These are phyloP conservation scores for Pythium scleroteichum DNA, from an alignment of 352 stramenopile genomes.

Conservation along the genomic window DNA sequence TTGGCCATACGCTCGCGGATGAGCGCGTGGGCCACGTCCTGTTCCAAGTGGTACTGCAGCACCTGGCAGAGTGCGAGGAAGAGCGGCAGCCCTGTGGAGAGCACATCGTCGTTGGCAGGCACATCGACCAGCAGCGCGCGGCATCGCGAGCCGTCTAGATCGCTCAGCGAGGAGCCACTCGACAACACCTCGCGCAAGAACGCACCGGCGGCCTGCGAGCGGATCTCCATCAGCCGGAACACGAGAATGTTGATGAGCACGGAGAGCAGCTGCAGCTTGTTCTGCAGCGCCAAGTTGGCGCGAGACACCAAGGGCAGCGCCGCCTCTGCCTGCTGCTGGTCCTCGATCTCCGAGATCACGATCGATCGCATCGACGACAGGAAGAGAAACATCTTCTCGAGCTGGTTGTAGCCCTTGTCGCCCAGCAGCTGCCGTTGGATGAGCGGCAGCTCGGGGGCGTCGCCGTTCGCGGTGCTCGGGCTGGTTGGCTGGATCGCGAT, in stretches of 20 bases:
- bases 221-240: slow-evolving; percentile 76
- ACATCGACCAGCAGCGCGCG: slow-evolving; percentile 51
- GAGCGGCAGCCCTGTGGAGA: slow-evolving; percentile 70
- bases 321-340: neutral
- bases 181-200: slow-evolving; percentile 53
- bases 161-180: slow-evolving; percentile 39
- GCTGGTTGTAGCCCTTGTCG: slow-evolving; percentile 87
- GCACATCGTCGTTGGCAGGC: slow-evolving; percentile 55
- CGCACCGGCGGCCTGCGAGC: slow-evolving; percentile 40
- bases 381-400: slow-evolving; percentile 87
- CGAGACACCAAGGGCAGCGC: slow-evolving; percentile 32
- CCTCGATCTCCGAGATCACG: slow-evolving; percentile 42
- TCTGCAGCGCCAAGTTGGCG: slow-evolving; percentile 76
- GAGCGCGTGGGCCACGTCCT: slow-evolving; percentile 67
- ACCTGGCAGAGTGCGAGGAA: slow-evolving; percentile 81
- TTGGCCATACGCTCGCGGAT: slow-evolving; percentile 56
- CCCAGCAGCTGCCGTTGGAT: slow-evolving; percentile 74
- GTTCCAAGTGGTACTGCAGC: slow-evolving; percentile 84
- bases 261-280: slow-evolving; percentile 81
- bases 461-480: slow-evolving; percentile 4
- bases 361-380: slow-evolving; percentile 80
- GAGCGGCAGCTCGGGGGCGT: slow-evolving; percentile 35
- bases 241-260: slow-evolving; percentile 84
- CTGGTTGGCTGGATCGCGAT: slow-evolving; percentile 66
- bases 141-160: slow-evolving; percentile 41